These are phyloP conservation scores for Globisporangium paroecandrum DNA, from an alignment of 352 stramenopile species.

Conservation along the genomic window DNA sequence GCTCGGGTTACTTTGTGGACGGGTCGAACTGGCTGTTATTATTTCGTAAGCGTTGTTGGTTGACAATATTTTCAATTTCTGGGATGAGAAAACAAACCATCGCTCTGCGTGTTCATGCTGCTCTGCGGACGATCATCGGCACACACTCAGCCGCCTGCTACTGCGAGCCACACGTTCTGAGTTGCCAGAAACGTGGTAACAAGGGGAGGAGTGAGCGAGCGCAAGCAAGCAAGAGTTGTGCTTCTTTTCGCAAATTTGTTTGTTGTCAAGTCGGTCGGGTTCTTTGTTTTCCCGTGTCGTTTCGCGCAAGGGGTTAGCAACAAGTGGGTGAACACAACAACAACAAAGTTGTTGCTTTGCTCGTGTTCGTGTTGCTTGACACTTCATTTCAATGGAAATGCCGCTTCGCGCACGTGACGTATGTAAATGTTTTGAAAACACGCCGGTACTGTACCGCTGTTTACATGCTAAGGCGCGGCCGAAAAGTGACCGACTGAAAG, in stretches of 20 bases:
- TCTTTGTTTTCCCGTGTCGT: background rate
- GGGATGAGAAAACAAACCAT: background rate
- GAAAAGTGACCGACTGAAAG: conserved; percentile 4
- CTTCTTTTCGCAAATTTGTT: background rate
- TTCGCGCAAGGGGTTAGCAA: background rate
- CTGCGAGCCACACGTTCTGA: conserved; percentile 10
- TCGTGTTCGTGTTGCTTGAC: background rate
- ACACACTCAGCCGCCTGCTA: conserved; percentile 6
- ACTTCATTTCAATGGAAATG: background rate
- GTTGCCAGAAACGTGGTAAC: conserved; percentile 10
- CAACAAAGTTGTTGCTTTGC: background rate
- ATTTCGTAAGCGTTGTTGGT: background rate
- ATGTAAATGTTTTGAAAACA: conserved; percentile 2
- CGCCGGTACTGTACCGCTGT: background rate
- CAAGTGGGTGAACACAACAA: background rate
- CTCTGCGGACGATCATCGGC: background rate
- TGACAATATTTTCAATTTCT: background rate
- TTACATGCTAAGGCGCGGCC: background rate
- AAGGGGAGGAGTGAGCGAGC: background rate
- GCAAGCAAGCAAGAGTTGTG: background rate
- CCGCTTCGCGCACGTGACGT: background rate
- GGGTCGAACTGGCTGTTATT: conserved; percentile 2
- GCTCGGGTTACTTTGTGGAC: background rate
- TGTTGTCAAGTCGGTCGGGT: background rate
- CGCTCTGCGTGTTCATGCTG: background rate